Conservation (phyloP, 495 filamentous ascomycete species). For the Penicillium canescens region DNA sequence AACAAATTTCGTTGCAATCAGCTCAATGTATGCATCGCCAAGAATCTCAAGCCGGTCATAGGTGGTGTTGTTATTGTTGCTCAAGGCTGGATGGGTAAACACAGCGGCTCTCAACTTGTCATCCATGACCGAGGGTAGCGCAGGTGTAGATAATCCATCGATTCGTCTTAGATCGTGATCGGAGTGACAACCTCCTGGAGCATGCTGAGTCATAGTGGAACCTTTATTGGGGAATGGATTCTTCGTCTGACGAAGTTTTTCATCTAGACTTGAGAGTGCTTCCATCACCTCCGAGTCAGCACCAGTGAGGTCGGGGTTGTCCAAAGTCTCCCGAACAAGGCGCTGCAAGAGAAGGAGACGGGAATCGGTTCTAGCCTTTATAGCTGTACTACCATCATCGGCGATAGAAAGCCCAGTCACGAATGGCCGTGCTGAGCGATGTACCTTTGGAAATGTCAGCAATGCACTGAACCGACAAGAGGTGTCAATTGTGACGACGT, state of each 20-base stretch:
- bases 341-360: constrained; percentile 13
- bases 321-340: constrained; percentile 21
- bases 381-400: not conserved
- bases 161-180: not conserved
- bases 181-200: not conserved
- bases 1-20: constrained; percentile 65
- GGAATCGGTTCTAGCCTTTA: not conserved
- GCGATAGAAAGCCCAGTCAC: not conserved
- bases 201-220: not conserved
- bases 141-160: constrained; percentile 31
- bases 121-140: constrained; percentile 60
- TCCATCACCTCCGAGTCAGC: constrained; percentile 22
- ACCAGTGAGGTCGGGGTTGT: constrained; percentile 9
- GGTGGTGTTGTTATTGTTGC: constrained; percentile 28
- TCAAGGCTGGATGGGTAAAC: constrained; percentile 65
- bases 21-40: constrained; percentile 73
- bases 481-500: not conserved
- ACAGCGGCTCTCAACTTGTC: constrained; percentile 55
- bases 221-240: not conserved
- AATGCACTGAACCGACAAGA: not conserved
- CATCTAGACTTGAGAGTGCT: constrained; percentile 22
- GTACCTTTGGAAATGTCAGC: not conserved
- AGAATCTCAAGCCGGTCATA: constrained; percentile 77
- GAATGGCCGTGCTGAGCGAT: not conserved
- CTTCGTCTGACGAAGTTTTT: constrained; percentile 18